Evolutionary conservation across 148 eudicot genomes (phyloP).

Genomic region (Cornus florida): DNA sequence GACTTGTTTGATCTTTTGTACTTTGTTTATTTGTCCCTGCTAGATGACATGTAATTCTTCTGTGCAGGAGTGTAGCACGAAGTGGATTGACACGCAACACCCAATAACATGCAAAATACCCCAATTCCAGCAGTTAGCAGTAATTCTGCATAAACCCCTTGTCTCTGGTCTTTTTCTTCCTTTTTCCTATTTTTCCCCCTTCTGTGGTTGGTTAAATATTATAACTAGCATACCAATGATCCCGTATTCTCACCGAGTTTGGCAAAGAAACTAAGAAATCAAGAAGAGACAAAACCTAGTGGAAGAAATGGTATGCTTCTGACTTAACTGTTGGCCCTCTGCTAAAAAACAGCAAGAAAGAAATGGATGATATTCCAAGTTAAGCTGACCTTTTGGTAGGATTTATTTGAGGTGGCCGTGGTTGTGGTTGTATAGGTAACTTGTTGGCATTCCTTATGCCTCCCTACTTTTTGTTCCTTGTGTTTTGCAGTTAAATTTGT

Average conservation of each 20-base stretch:
- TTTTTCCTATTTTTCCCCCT: conserved; percentile 16
- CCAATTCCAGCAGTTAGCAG: conserved; percentile 25
- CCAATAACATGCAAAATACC: conserved; percentile 41
- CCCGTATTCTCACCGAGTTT: conserved; percentile 11
- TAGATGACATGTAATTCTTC: not conserved
- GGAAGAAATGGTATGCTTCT: conserved; percentile 47
- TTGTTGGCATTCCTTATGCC: conserved; percentile 29
- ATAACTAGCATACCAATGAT: conserved; percentile 42
- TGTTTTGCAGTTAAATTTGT: conserved; percentile 41
- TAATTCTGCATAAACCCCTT: conserved; percentile 23
- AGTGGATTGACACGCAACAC: conserved; percentile 66
- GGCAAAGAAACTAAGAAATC: not conserved
- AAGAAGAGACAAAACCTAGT: conserved; percentile 23
- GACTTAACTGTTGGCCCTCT: conserved; percentile 43
- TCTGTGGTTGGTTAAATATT: conserved; percentile 42
- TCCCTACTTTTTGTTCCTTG: not conserved
- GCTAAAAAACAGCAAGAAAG: conserved; percentile 29
- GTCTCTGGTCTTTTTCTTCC: conserved; percentile 14
- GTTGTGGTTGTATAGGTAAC: conserved; percentile 67
- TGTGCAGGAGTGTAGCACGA: conserved; percentile 55
- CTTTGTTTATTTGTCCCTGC: not conserved
- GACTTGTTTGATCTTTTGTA: not conserved
- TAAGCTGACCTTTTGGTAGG: conserved; percentile 58
- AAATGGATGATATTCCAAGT: conserved; percentile 28
- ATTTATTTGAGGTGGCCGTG: conserved; percentile 40